Evolutionary conservation across 176 grass and related monocot species (phyloP).

Genomic region (Dactylis glomerata): DNA sequence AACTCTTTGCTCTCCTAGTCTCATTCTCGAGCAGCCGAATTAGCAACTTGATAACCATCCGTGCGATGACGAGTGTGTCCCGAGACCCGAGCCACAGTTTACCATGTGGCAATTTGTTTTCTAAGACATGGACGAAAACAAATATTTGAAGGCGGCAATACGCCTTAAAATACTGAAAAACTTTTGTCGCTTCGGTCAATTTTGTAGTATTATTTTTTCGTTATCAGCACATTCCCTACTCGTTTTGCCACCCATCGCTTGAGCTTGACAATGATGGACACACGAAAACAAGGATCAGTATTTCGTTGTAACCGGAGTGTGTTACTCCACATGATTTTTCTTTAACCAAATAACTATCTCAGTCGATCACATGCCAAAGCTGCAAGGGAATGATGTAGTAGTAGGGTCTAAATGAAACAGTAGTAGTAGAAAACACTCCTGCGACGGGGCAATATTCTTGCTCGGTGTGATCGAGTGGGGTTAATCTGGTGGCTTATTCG

Average conservation of each 20-base stretch:
- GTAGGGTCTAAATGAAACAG: not conserved
- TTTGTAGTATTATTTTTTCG: not conserved
- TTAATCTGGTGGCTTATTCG: no score
- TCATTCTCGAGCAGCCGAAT: no score
- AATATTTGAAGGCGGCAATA: no score
- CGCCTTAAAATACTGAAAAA: no score
- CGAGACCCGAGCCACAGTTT: no score
- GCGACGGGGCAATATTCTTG: not conserved
- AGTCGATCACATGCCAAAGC: not conserved
- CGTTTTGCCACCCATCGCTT: not conserved
- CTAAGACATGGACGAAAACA: no score
- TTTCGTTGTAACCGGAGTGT: not conserved
- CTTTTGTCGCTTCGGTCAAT: not conserved
- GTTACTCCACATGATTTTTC: not conserved
- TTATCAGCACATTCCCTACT: not conserved
- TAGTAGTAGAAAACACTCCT: not conserved
- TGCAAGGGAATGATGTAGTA: no score
- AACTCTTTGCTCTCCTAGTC: no score
- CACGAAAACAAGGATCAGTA: not conserved
- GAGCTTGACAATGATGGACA: not conserved
- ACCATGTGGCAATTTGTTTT: no score
- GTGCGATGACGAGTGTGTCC: no score
- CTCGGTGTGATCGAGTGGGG: no score
- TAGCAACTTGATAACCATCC: no score
- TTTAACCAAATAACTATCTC: not conserved